phyloP scores from a whole-genome alignment of 495 filamentous ascomycete genomes.

The Clohesyomyces aquaticus region DNA sequence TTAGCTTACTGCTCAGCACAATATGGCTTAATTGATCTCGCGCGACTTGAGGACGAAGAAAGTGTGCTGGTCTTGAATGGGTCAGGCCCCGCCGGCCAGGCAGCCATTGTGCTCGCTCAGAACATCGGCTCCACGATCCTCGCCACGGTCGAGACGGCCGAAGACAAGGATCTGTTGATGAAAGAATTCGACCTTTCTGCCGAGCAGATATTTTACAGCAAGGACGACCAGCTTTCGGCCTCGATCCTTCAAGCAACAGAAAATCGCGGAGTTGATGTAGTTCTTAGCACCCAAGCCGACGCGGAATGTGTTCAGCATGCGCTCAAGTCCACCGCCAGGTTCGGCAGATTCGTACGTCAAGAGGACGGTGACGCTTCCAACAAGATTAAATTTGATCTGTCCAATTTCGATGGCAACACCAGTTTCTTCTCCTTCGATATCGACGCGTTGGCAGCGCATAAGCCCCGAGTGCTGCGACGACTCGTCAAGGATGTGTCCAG shows the following conservation, averaged over 20 bases:
- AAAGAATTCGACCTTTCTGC: conserved; percentile 22
- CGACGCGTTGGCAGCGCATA: background rate
- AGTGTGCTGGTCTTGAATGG: conserved; percentile 53
- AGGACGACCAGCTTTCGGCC: conserved; percentile 44
- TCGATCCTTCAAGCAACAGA: conserved; percentile 55
- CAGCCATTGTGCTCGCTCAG: conserved; percentile 47
- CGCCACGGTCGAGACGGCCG: conserved; percentile 30
- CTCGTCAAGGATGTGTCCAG: too few relatives aligned
- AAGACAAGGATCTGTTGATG: conserved; percentile 21
- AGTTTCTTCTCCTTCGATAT: conserved; percentile 20
- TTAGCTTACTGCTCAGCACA: conserved; percentile 44
- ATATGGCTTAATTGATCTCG: conserved; percentile 41
- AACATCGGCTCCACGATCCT: conserved; percentile 46
- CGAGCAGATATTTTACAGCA: conserved; percentile 23
- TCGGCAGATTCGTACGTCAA: conserved; percentile 62
- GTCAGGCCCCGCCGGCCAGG: conserved; percentile 51
- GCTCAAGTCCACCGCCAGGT: conserved; percentile 57
- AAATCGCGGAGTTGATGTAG: conserved; percentile 62
- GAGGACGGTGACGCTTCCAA: background rate
- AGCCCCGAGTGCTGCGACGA: conserved; percentile 6
- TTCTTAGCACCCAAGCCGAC: conserved; percentile 60
- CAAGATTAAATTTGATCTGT: background rate
- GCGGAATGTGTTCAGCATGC: conserved; percentile 46
- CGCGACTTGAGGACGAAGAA: conserved; percentile 42
- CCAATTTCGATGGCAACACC: background rate